Conservation (phyloP, 257 asterid genomes). For the Solanum corneliomulleri region DNA sequence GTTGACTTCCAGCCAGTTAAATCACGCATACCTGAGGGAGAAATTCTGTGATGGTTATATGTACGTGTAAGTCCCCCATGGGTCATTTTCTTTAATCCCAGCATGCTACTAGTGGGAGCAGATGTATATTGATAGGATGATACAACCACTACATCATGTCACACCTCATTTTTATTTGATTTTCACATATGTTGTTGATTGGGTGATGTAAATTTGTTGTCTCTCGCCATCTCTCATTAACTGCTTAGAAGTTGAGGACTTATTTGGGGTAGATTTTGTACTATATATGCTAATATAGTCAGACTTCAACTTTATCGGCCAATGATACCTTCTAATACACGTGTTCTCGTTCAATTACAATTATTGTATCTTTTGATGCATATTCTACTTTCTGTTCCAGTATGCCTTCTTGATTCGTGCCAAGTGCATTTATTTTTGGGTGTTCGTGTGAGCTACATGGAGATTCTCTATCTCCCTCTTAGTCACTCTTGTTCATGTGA, state of each 20-base stretch:
- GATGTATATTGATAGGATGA: neutral
- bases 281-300: no score
- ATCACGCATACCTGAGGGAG: neutral
- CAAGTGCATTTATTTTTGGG: neutral
- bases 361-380: no score
- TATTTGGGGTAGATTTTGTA: neutral
- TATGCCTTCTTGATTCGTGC: no score
- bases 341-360: no score
- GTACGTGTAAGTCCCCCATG: neutral
- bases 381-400: no score
- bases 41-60: neutral
- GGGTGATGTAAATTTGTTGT: neutral
- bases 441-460: neutral
- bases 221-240: neutral
- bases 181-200: neutral
- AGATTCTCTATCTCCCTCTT: neutral
- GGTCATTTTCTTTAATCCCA: neutral
- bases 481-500: neutral
- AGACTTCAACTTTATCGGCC: no score
- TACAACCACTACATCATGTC: neutral
- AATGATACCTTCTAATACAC: no score
- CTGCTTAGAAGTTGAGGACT: neutral
- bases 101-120: neutral
- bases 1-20: neutral
- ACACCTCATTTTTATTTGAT: neutral